Percentiles rank a stretch among this genome's conserved stretches.
Evolutionary conservation across 148 eudicot species (phyloP).

Genomic region (Pharnaceum exiguum): DNA sequence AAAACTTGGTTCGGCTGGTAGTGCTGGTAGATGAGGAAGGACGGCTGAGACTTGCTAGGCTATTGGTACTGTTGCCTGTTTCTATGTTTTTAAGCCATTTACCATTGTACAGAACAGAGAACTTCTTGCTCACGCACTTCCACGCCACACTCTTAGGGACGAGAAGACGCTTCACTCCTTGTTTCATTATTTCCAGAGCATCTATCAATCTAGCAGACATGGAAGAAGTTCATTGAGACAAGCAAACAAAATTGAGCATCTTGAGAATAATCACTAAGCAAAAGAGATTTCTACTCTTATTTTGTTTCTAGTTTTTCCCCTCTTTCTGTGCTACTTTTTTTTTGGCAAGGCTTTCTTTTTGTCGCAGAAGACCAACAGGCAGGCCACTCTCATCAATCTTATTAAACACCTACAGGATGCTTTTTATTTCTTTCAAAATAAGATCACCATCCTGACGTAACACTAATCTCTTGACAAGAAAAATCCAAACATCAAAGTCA

Average conservation of each 20-base stretch:
- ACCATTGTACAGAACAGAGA: conserved; percentile 75
- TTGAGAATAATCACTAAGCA: not conserved
- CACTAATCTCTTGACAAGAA: too few species aligned
- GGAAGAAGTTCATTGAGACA: not conserved
- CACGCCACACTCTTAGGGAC: conserved; percentile 74
- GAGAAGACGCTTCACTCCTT: conserved; percentile 85
- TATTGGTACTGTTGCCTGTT: conserved; percentile 21
- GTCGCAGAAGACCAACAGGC: too few species aligned
- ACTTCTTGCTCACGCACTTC: conserved; percentile 91
- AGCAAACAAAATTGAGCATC: not conserved
- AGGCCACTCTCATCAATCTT: too few species aligned
- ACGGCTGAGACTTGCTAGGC: conserved; percentile 21
- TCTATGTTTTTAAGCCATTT: conserved; percentile 79
- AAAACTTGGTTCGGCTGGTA: conserved; percentile 40
- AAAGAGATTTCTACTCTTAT: not conserved
- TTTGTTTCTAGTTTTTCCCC: too few species aligned
- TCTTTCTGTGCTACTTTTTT: too few species aligned
- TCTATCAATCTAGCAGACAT: conserved; percentile 71
- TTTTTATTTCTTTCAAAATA: too few species aligned
- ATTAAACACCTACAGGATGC: too few species aligned
- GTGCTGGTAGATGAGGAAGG: conserved; percentile 57
- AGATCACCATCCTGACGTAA: too few species aligned
- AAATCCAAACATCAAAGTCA: too few species aligned
- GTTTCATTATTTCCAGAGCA: conserved; percentile 95
- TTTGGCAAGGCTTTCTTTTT: too few species aligned